Conservation (phyloP, 305 asterid genomes). For the Rubia occidens region DNA sequence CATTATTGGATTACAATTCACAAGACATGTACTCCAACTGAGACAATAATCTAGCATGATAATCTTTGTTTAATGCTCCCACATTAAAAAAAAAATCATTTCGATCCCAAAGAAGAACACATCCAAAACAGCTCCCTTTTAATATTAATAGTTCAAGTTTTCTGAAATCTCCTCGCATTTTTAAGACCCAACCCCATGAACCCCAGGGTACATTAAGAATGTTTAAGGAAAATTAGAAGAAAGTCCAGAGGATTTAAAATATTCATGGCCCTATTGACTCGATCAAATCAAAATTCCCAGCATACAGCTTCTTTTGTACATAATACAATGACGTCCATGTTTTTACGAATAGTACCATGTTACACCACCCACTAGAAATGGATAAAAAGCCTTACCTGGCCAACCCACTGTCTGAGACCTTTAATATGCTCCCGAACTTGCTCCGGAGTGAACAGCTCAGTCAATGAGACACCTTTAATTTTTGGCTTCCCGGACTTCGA, state of each 20-base stretch:
- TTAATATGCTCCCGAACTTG: slow-evolving; percentile 75
- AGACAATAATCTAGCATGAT: no score
- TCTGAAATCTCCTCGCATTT: not conserved
- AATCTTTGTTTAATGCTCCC: no score
- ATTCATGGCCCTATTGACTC: not conserved
- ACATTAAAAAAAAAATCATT: no score
- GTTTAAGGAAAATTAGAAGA: not conserved
- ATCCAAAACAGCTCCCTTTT: not conserved
- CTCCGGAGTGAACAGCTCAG: slow-evolving; percentile 87
- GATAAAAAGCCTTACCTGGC: slow-evolving; percentile 52
- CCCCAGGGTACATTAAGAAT: not conserved
- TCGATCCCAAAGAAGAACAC: no score
- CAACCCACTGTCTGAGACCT: slow-evolving; percentile 96
- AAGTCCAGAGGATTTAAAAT: not conserved
- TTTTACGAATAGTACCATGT: not conserved
- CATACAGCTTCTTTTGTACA: not conserved
- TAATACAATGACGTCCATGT: not conserved
- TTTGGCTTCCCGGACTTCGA: slow-evolving; percentile 90
- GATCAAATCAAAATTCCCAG: not conserved
- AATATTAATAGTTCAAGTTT: no score
- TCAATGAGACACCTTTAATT: slow-evolving; percentile 91
- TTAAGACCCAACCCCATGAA: not conserved
- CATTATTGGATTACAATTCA: not conserved
- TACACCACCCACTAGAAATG: not conserved
- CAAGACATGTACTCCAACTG: not conserved